Evolutionary conservation across 371 early-diverging fungal species (phyloP).

Genomic region (Actinomortierella ambigua): DNA sequence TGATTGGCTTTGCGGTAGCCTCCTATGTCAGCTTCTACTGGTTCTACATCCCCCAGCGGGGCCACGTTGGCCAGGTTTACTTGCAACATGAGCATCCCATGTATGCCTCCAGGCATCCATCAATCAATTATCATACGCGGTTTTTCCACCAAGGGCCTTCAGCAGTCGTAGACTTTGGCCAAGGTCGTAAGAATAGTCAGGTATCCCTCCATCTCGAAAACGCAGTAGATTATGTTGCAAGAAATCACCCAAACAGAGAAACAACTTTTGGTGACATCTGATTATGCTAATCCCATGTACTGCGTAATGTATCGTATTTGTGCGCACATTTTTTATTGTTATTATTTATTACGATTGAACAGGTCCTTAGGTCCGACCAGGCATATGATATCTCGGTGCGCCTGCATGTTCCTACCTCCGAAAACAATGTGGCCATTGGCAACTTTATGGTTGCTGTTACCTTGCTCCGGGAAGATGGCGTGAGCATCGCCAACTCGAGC

Average conservation of each 20-base stretch:
- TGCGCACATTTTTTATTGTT: background rate
- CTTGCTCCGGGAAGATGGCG: slow-evolving; percentile 58
- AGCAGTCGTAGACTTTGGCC: slow-evolving; percentile 46
- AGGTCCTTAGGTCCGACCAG: slow-evolving; percentile 69
- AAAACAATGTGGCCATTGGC: slow-evolving; percentile 77
- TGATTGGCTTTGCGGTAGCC: slow-evolving; percentile 47
- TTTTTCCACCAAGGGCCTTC: slow-evolving; percentile 22
- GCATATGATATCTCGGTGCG: slow-evolving; percentile 76
- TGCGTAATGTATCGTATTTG: background rate
- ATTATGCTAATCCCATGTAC: background rate
- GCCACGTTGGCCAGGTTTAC: slow-evolving; percentile 56
- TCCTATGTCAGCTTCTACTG: slow-evolving; percentile 58
- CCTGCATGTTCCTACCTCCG: slow-evolving; percentile 82
- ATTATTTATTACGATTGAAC: background rate
- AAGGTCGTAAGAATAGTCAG: slow-evolving; percentile 40
- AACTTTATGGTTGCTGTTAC: slow-evolving; percentile 88
- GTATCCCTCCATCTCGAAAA: slow-evolving; percentile 7
- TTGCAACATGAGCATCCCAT: slow-evolving; percentile 51
- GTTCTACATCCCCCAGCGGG: slow-evolving; percentile 60
- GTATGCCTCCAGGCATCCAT: too few relatives aligned
- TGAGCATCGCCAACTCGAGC: slow-evolving; percentile 55
- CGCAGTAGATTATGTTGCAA: too few relatives aligned
- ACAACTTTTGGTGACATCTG: too few relatives aligned
- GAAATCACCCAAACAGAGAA: too few relatives aligned
- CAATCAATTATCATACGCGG: too few relatives aligned